phyloP scores from a whole-genome alignment of 140 eudicot genomes.

The Erigeron philadelphicus region DNA sequence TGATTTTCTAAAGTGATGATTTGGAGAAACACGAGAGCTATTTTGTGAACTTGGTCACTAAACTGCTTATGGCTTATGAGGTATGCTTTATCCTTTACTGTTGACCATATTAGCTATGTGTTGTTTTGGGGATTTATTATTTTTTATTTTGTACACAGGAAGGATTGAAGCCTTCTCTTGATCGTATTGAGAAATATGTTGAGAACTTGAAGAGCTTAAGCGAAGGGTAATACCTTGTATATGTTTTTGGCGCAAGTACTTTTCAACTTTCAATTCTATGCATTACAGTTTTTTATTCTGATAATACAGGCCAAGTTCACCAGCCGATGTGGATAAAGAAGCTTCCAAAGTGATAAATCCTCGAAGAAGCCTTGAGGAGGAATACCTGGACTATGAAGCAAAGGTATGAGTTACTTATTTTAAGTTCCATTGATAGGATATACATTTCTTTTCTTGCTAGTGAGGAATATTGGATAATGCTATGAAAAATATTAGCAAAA shows the following conservation, averaged over 20 bases:
- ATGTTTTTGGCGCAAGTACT: background rate
- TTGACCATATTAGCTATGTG: background rate
- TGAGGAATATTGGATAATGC: background rate
- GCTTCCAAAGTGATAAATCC: constrained; percentile 56
- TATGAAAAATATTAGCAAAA: background rate
- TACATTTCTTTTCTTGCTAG: too few relatives aligned
- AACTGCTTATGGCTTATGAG: constrained; percentile 75
- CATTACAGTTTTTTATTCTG: constrained; percentile 1
- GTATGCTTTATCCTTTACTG: constrained; percentile 27
- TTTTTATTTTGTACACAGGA: constrained; percentile 42
- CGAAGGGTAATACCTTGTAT: constrained; percentile 47
- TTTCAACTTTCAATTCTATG: constrained; percentile 2
- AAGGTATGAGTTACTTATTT: constrained; percentile 44
- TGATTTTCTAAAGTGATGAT: constrained; percentile 54
- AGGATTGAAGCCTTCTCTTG: constrained; percentile 71
- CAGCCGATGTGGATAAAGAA: constrained; percentile 39
- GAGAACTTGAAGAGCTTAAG: constrained; percentile 65
- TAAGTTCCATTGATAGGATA: too few relatives aligned
- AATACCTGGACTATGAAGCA: constrained; percentile 83
- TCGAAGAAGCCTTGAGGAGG: constrained; percentile 83
- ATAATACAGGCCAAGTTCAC: constrained; percentile 38
- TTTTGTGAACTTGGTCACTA: constrained; percentile 63
- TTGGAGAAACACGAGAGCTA: constrained; percentile 74
- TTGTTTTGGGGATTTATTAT: constrained; percentile 11
- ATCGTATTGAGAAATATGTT: constrained; percentile 64